These are phyloP conservation scores for Aspergillus clavatus DNA, from an alignment of 2,329 filamentous ascomycete species.

Conservation along the genomic window DNA sequence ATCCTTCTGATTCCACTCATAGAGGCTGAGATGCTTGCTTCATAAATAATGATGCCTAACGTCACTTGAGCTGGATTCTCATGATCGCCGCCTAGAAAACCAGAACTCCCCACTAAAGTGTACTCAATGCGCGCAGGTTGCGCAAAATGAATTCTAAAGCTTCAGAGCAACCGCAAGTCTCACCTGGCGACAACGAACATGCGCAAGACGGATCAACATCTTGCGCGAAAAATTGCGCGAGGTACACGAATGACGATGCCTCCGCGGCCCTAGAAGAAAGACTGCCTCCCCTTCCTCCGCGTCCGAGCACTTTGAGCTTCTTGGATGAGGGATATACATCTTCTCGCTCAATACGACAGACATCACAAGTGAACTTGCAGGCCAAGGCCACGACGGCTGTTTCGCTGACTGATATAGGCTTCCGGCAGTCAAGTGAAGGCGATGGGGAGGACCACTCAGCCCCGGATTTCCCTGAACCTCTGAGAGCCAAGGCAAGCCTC, in stretches of 20 bases:
- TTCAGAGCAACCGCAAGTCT: slow-evolving; percentile 5
- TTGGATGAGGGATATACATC: slow-evolving; percentile 32
- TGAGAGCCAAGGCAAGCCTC: slow-evolving; percentile 34
- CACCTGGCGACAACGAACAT: slow-evolving; percentile 7
- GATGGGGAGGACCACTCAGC: slow-evolving; percentile 58
- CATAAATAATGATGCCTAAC: neutral
- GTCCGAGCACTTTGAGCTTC: slow-evolving; percentile 37
- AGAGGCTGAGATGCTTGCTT: neutral
- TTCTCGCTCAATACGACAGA: slow-evolving; percentile 30
- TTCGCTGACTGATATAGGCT: slow-evolving; percentile 74
- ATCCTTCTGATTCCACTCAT: too few relatives aligned
- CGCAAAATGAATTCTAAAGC: slow-evolving; percentile 10
- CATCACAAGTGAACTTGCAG: slow-evolving; percentile 36
- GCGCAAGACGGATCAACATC: slow-evolving; percentile 6
- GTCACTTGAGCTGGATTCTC: neutral
- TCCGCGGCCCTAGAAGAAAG: slow-evolving; percentile 29
- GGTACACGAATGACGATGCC: slow-evolving; percentile 12
- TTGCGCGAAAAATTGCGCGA: slow-evolving; percentile 14
- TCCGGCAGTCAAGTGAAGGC: slow-evolving; percentile 66
- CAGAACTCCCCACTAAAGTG: neutral
- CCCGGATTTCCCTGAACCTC: slow-evolving; percentile 26
- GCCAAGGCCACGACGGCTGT: slow-evolving; percentile 79
- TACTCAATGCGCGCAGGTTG: slow-evolving; percentile 8
- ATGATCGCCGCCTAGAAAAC: neutral
- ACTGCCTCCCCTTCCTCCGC: slow-evolving; percentile 45